These are phyloP conservation scores for Lactifluus piperatus DNA, from an alignment of 768 basidiomycete genomes.

Conservation along the genomic window DNA sequence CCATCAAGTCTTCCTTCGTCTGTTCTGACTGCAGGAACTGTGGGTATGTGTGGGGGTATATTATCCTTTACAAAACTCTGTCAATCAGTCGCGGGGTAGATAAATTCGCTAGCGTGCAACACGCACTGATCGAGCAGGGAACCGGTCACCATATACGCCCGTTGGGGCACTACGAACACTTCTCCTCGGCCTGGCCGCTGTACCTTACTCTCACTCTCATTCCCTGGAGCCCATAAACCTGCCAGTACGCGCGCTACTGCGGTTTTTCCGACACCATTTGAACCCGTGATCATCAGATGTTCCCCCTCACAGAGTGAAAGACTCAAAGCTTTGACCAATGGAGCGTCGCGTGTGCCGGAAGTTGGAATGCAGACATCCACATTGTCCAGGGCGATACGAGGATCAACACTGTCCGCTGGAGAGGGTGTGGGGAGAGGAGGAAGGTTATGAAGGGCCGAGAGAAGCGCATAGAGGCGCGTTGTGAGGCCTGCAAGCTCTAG, in stretches of 20 bases:
- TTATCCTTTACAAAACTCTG: conserved; percentile 38
- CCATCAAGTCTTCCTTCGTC: conserved; percentile 60
- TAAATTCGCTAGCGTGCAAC: background rate
- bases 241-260: conserved; percentile 83
- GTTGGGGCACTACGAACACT: conserved; percentile 84
- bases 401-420: conserved; percentile 24
- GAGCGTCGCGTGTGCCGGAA: conserved; percentile 10
- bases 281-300: conserved; percentile 89
- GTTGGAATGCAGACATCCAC: conserved; percentile 61
- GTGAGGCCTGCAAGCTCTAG: conserved; percentile 94
- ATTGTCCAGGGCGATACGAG: conserved; percentile 52
- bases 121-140: conserved; percentile 76
- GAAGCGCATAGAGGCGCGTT: conserved; percentile 76
- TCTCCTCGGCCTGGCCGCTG: conserved; percentile 25
- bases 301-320: conserved; percentile 60
- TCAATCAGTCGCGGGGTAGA: background rate
- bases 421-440: conserved; percentile 38
- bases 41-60: conserved; percentile 83
- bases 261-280: conserved; percentile 89
- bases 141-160: conserved; percentile 87
- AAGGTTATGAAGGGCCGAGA: conserved; percentile 78
- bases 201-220: conserved; percentile 28
- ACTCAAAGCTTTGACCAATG: conserved; percentile 61
- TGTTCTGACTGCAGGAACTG: conserved; percentile 53
- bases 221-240: conserved; percentile 69